Evolutionary conservation across 1,284 basidiomycete species (phyloP).

Genomic region (Mycena sp.): DNA sequence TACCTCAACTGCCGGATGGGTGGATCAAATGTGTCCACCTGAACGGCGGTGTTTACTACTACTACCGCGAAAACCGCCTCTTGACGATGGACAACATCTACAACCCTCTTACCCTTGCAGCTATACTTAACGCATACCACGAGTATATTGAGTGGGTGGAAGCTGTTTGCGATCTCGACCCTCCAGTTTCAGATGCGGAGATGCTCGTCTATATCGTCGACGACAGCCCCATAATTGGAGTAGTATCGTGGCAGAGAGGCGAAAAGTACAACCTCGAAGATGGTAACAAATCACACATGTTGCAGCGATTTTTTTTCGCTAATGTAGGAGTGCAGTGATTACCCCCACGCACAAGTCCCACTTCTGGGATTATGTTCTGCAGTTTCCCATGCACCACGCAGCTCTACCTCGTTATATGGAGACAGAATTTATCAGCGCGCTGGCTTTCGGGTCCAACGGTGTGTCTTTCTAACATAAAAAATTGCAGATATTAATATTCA

Average conservation of each 20-base stretch:
- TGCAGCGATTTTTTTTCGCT: not conserved
- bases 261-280: not conserved
- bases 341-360: not conserved
- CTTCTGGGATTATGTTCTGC: slow-evolving; percentile 33
- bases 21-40: slow-evolving; percentile 1
- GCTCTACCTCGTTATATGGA: slow-evolving; percentile 27
- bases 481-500: not conserved
- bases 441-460: slow-evolving; percentile 37
- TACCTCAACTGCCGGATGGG: not conserved
- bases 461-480: no score
- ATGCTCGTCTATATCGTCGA: not conserved
- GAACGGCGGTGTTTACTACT: slow-evolving; percentile 4
- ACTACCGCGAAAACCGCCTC: not conserved
- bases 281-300: not conserved
- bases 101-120: not conserved
- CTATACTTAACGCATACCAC: not conserved
- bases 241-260: not conserved
- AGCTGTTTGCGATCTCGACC: not conserved
- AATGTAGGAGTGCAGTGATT: not conserved
- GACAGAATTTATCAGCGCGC: slow-evolving; percentile 34
- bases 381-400: slow-evolving; percentile 35
- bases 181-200: not conserved
- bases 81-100: slow-evolving; percentile 5
- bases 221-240: not conserved
- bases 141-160: not conserved